phyloP scores from a whole-genome alignment of 768 basidiomycete genomes.

The Pholiota conissans region DNA sequence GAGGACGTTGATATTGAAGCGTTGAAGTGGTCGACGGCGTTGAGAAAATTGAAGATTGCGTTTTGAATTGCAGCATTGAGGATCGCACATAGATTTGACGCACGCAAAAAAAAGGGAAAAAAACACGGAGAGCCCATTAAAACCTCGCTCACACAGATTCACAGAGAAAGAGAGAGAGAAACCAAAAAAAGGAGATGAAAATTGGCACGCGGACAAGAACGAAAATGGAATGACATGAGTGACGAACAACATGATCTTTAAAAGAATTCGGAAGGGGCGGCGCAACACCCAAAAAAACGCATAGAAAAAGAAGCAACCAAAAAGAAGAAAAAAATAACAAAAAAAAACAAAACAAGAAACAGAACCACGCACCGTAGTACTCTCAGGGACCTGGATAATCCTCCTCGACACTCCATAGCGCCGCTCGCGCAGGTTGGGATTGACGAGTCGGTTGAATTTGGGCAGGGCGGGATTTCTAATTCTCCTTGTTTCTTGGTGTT shows the following conservation, averaged over 20 bases:
- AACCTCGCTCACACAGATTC: neutral
- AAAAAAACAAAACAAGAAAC: slow-evolving; percentile 11
- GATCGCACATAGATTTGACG: neutral
- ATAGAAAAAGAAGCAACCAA: neutral
- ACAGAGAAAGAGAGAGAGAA: too few species aligned
- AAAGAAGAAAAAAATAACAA: neutral
- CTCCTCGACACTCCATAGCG: slow-evolving; percentile 26
- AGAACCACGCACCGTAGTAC: slow-evolving; percentile 25
- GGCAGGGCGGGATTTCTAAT: neutral
- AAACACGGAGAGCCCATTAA: neutral
- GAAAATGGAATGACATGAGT: too few species aligned
- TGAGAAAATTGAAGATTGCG: neutral
- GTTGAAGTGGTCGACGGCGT: neutral
- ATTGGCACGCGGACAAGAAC: too few species aligned
- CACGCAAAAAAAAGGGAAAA: neutral
- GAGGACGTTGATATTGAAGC: too few species aligned
- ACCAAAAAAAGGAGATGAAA: neutral
- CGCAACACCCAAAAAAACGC: too few species aligned
- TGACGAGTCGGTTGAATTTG: slow-evolving; percentile 14
- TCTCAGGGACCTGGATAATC: slow-evolving; percentile 23
- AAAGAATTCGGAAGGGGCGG: too few species aligned
- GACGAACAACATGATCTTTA: too few species aligned
- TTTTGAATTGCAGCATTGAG: neutral
- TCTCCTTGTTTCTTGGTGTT: neutral
- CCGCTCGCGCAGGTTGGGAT: slow-evolving; percentile 22